Percentiles rank a stretch among this genome's conserved stretches.
These are phyloP conservation scores for Cytospora schulzeri DNA, from an alignment of 2,329 filamentous ascomycete species.

Conservation along the genomic window DNA sequence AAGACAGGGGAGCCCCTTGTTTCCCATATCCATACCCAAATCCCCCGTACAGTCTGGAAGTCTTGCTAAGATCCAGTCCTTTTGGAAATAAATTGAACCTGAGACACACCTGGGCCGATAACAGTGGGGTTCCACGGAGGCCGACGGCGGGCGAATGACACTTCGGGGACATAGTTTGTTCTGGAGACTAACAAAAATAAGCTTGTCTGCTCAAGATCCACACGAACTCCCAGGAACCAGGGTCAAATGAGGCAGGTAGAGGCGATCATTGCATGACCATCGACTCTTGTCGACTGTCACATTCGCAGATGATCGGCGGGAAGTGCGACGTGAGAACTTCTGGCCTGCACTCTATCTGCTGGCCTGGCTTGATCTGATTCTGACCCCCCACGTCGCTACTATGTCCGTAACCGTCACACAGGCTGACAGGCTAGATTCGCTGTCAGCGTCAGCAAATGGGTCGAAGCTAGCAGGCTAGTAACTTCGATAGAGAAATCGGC, in stretches of 20 bases:
- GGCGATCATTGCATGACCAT: background rate
- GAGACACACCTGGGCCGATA: background rate
- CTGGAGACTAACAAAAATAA: background rate
- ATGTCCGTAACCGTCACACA: background rate
- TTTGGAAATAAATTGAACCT: background rate
- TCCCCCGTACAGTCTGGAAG: background rate
- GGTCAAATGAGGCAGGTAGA: slow-evolving; percentile 2
- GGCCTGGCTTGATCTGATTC: background rate
- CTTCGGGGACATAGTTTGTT: background rate
- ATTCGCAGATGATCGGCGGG: slow-evolving; percentile 16
- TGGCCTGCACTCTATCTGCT: background rate
- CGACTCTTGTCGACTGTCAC: background rate
- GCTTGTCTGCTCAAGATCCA: slow-evolving; percentile 1
- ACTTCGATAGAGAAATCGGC: too few relatives aligned
- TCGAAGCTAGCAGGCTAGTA: too few relatives aligned
- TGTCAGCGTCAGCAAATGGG: too few relatives aligned
- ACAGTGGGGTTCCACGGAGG: background rate
- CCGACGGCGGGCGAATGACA: background rate
- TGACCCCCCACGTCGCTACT: background rate
- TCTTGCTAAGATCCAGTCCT: background rate
- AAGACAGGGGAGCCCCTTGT: background rate
- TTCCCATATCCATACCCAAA: background rate
- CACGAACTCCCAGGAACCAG: background rate
- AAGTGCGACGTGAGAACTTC: background rate
- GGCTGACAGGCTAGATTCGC: background rate